Conservation (phyloP, 768 basidiomycete species). For the Neoboletus brunneissimus region DNA sequence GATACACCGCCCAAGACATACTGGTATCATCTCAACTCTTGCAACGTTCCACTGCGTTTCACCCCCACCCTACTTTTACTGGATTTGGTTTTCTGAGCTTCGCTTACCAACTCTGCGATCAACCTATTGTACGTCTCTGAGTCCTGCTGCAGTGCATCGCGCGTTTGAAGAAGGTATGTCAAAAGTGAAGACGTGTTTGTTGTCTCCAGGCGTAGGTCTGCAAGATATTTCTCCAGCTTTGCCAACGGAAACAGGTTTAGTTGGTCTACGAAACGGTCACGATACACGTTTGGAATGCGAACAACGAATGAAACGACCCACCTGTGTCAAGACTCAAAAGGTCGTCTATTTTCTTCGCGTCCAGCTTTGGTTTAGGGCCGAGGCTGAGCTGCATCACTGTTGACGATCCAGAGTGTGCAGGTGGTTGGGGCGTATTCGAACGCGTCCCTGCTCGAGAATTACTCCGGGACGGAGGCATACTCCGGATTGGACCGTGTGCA, state of each 20-base stretch:
- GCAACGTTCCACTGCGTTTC: conserved; percentile 51
- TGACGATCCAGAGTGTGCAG: conserved; percentile 30
- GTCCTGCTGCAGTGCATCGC: conserved; percentile 81
- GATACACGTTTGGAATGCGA: conserved; percentile 2
- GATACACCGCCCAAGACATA: background rate
- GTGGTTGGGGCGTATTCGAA: conserved; percentile 44
- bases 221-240: conserved; percentile 62
- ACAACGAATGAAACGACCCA: conserved; percentile 32
- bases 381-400: conserved; percentile 46
- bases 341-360: conserved; percentile 60
- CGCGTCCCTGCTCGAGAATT: conserved; percentile 54
- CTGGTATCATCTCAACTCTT: conserved; percentile 20
- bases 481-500: conserved; percentile 37
- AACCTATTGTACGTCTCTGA: conserved; percentile 87
- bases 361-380: conserved; percentile 75
- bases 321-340: conserved; percentile 68
- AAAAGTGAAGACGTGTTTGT: conserved; percentile 71
- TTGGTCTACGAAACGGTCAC: conserved; percentile 47
- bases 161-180: conserved; percentile 77
- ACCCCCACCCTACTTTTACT: conserved; percentile 50
- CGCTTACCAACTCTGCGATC: conserved; percentile 89
- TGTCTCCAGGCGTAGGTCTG: conserved; percentile 69
- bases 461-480: conserved; percentile 33
- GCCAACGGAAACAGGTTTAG: conserved; percentile 68
- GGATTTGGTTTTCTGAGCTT: conserved; percentile 81